phyloP scores from a whole-genome alignment of 371 early-diverging fungal genomes.

The Umbelopsis sp. region DNA sequence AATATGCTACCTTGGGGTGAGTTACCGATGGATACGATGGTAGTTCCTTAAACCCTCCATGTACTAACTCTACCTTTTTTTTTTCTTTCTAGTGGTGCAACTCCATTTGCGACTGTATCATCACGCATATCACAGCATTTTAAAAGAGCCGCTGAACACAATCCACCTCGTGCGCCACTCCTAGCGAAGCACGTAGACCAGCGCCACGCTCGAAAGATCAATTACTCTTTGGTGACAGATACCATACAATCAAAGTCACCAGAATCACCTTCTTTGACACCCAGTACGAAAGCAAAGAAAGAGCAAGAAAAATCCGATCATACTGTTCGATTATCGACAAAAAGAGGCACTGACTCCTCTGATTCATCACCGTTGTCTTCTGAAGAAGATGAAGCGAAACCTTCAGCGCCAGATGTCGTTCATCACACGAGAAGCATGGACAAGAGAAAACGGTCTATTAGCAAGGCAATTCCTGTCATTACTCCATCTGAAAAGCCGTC shows the following conservation, averaged over 20 bases:
- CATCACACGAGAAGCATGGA: slow-evolving; percentile 12
- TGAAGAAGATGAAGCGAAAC: slow-evolving; percentile 27
- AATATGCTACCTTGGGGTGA: slow-evolving; percentile 78
- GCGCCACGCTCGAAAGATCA: slow-evolving; percentile 76
- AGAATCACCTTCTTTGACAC: slow-evolving; percentile 28
- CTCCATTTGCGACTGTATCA: slow-evolving; percentile 86
- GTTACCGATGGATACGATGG: neutral
- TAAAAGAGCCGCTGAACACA: slow-evolving; percentile 74
- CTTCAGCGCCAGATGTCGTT: neutral
- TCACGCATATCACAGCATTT: slow-evolving; percentile 88
- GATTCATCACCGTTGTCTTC: slow-evolving; percentile 25
- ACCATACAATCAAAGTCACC: slow-evolving; percentile 16
- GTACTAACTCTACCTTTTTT: neutral
- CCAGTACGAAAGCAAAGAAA: slow-evolving; percentile 28
- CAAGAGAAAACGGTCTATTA: slow-evolving; percentile 2
- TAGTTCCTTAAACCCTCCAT: too few relatives aligned
- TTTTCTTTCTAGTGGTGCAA: slow-evolving; percentile 62
- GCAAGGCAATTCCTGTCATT: neutral
- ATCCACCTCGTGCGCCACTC: slow-evolving; percentile 75
- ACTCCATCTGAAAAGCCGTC: neutral
- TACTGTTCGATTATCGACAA: slow-evolving; percentile 18
- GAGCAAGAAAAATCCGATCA: slow-evolving; percentile 33
- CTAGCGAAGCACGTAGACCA: slow-evolving; percentile 75
- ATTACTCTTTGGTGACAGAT: slow-evolving; percentile 72
- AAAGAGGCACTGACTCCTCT: slow-evolving; percentile 19